These are phyloP conservation scores for Zasmidium cellare DNA, from an alignment of 2,329 filamentous ascomycete genomes.

Conservation along the genomic window DNA sequence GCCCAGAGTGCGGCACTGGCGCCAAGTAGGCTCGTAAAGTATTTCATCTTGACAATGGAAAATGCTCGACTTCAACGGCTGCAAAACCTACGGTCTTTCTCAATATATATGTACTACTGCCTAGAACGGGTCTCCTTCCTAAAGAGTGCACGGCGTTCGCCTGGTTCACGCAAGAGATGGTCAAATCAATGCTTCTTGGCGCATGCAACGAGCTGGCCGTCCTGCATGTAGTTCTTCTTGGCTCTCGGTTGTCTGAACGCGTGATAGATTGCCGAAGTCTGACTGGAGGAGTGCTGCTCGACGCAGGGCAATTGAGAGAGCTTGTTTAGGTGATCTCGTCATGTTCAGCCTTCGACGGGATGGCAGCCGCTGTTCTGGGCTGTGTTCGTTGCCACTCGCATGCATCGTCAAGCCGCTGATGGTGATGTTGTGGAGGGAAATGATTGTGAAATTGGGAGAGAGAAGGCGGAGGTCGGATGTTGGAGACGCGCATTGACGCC, in stretches of 20 bases:
- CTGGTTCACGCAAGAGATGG: background rate
- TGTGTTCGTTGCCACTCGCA: no score
- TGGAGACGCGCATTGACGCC: background rate
- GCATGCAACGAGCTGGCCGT: background rate
- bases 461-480: background rate
- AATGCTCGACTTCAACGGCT: background rate
- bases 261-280: background rate
- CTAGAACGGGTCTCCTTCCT: background rate
- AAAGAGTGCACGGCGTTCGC: background rate
- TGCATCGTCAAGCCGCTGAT: background rate
- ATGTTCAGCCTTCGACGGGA: slow-evolving; percentile 9
- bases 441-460: background rate
- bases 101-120: background rate
- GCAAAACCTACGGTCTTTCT: background rate
- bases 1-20: background rate
- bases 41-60: background rate
- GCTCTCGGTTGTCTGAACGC: background rate
- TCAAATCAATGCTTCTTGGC: slow-evolving; percentile 1
- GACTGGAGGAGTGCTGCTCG: background rate
- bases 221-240: background rate
- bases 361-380: background rate
- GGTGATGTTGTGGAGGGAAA: background rate
- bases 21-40: background rate
- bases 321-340: slow-evolving; percentile 11
- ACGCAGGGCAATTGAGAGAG: slow-evolving; percentile 11